Base-by-base conservation (phyloP, 129 eudicot genomes). In the Chrysanthemum makinoi region DNA sequence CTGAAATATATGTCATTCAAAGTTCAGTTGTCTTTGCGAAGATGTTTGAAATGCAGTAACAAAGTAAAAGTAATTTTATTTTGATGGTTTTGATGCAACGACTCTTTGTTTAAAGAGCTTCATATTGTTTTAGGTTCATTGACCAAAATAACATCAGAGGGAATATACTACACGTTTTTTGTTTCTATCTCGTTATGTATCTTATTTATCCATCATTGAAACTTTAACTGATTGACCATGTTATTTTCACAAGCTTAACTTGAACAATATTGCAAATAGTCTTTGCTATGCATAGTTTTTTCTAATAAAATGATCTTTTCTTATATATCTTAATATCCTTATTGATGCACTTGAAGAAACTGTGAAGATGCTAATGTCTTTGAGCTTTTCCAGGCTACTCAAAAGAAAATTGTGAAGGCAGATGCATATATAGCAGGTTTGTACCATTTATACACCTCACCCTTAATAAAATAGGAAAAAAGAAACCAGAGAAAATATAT, bases 381-480 rank as follows among this genome's bases (percentile, higher is more conserved):
- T 75, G 51, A 39, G 61, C 30, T 58, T 75, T 48, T 81, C 57
- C 89, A 89, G 98, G 98, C 98, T 70, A 94, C 98, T 66, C 88
- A 89, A 72, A 94, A 94, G 93, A 82, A 89, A 87, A 85, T 77
- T 53, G 88, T 89, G 78, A 89, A 86, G 75, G 98, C 98, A 59
- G 98, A 94, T 89, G 98, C 81, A 54, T 94, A 94, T 83, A 91
- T 94, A 61, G 98, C 98, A 83, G 98, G 98, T 89, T 77, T 59
- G 84, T 73, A 20, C 44, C 53, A 26, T 63, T 14, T 18, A 14
- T 69, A 17, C 50, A 49, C 68, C 30, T 61, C 48, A 16, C 16
- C 49, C 33, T 2, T 19, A 19, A 11, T 13, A 43, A 49, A 72
- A 46, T 2, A 67, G 18, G 47, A 0, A 22, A 69, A 52, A 14